Evolutionary conservation across 2,329 filamentous ascomycete genomes (phyloP).

Genomic region (Colletotrichum sp.): DNA sequence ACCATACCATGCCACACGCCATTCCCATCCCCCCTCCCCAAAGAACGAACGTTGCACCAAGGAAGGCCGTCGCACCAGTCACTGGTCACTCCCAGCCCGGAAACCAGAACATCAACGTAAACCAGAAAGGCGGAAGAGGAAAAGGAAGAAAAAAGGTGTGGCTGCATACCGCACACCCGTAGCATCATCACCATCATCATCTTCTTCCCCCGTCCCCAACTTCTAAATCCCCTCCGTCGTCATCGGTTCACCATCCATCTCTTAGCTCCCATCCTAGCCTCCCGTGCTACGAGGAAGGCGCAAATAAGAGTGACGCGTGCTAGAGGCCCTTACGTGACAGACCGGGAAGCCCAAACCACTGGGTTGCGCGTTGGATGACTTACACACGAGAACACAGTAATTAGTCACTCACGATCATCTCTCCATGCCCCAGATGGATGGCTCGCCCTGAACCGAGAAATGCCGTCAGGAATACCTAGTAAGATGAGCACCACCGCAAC

Average conservation of each 20-base stretch:
- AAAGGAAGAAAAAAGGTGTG: not conserved
- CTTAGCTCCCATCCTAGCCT: not conserved
- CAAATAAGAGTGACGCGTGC: not conserved
- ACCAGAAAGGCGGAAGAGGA: not conserved
- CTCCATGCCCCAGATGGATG: too few species aligned
- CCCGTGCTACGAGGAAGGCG: not conserved
- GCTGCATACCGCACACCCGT: not conserved
- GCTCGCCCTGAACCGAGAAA: not conserved
- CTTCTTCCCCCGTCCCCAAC: not conserved
- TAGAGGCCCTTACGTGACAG: not conserved
- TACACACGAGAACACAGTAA: not conserved
- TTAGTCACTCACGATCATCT: not conserved
- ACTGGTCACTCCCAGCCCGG: not conserved
- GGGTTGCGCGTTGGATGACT: not conserved
- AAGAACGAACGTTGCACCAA: not conserved
- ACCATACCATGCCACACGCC: not conserved
- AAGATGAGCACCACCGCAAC: not conserved
- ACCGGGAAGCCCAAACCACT: not conserved
- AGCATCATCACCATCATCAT: not conserved
- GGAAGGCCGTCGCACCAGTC: not conserved
- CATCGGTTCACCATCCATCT: not conserved
- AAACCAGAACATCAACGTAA: not conserved
- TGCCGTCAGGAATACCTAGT: not conserved
- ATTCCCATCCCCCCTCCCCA: not conserved
- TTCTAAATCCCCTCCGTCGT: not conserved